Percentiles rank a stretch among this genome's conserved stretches.
Evolutionary conservation across 805 yeast genomes (phyloP).

Genomic region (Zygosaccharomyces siamensis): DNA sequence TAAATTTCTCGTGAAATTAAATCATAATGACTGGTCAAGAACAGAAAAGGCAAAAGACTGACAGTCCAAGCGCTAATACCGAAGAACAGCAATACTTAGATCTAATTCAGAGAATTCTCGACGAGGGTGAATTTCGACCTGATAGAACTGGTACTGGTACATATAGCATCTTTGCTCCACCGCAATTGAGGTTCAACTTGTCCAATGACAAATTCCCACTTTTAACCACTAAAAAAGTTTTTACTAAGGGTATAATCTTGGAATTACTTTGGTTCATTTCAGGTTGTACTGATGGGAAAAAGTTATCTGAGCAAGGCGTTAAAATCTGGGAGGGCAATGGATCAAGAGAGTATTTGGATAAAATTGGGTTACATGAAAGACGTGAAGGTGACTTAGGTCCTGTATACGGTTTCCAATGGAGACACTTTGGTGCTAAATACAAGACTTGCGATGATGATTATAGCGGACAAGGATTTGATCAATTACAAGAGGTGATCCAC

Average conservation of each 20-base stretch:
- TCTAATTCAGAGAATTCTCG: constrained; percentile 68
- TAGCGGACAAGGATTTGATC: constrained; percentile 85
- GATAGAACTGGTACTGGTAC: constrained; percentile 99
- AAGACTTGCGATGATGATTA: constrained; percentile 83
- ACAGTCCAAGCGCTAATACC: constrained; percentile 26
- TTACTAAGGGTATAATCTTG: constrained; percentile 79
- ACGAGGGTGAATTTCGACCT: constrained; percentile 84
- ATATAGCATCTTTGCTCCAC: constrained; percentile 85
- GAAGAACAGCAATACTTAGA: constrained; percentile 88
- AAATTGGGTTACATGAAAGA: constrained; percentile 71
- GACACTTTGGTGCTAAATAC: constrained; percentile 96
- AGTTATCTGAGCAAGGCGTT: constrained; percentile 76
- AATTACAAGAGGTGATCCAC: constrained; percentile 70
- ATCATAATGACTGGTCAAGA: constrained; percentile 12
- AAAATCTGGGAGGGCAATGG: constrained; percentile 99
- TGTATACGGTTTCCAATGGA: constrained; percentile 98
- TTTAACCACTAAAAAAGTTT: constrained; percentile 88
- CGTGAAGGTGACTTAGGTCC: constrained; percentile 96
- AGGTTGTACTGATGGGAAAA: constrained; percentile 85
- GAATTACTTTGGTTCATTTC: constrained; percentile 90
- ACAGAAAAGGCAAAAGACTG: constrained; percentile 6
- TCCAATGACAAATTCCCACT: constrained; percentile 74
- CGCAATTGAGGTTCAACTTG: constrained; percentile 81
- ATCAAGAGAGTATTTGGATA: constrained; percentile 82
- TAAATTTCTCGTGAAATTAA: not conserved